Evolutionary conservation across 2,329 filamentous ascomycete genomes (phyloP).

Genomic region (Aspergillus terreus): DNA sequence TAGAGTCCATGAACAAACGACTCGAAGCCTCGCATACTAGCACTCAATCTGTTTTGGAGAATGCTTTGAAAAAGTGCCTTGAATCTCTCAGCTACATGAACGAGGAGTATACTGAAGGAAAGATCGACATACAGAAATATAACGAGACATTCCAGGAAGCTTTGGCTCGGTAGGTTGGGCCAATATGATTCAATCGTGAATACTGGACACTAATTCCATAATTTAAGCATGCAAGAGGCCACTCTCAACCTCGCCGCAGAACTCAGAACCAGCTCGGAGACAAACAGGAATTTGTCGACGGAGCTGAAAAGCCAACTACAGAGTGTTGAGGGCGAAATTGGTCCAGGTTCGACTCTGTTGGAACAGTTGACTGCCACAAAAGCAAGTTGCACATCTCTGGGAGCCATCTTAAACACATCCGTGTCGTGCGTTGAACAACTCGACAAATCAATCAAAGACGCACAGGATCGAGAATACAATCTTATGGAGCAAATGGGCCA

Average conservation of each 20-base stretch:
- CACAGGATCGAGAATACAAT: conserved; percentile 18
- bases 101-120: conserved; percentile 13
- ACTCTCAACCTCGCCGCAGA: conserved; percentile 12
- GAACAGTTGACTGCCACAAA: conserved; percentile 18
- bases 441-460: conserved; percentile 15
- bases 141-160: conserved; percentile 14
- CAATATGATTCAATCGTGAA: too few relatives aligned
- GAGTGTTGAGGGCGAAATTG: conserved; percentile 15
- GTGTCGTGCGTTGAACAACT: conserved; percentile 19
- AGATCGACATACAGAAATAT: conserved; percentile 16
- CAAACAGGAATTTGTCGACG: conserved; percentile 10
- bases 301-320: conserved; percentile 21
- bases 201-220: conserved; percentile 1
- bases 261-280: conserved; percentile 13
- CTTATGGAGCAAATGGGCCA: conserved; percentile 28
- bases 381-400: conserved; percentile 10
- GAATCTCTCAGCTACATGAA: conserved; percentile 13
- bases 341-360: conserved; percentile 13
- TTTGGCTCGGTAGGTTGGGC: conserved; percentile 21
- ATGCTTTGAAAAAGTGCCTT: conserved; percentile 14
- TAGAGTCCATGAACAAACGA: conserved; percentile 12
- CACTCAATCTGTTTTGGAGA: conserved; percentile 12
- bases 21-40: conserved; percentile 11
- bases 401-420: conserved; percentile 14
- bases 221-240: conserved; percentile 20